Evolutionary conservation across 257 asterid species (phyloP).

Genomic region (Capsicum rhomboideum): DNA sequence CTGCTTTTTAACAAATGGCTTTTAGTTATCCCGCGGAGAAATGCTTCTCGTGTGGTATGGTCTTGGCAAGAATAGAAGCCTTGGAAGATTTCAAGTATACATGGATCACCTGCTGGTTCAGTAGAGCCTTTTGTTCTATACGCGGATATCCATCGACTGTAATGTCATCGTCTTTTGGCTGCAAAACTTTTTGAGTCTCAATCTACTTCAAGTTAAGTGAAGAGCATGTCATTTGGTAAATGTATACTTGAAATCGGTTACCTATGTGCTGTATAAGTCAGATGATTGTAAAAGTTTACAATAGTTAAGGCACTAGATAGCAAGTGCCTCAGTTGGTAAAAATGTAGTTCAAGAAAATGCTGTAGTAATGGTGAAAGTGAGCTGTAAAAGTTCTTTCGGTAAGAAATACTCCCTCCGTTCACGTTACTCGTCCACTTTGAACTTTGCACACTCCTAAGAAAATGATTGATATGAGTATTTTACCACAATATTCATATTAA

Average conservation of each 20-base stretch:
- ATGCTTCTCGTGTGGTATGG: not conserved
- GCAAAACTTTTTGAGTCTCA: no score
- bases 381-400: not conserved
- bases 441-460: no score
- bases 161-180: no score
- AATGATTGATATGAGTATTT: no score
- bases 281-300: not conserved
- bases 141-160: not conserved
- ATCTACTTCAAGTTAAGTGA: no score
- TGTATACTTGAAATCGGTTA: not conserved
- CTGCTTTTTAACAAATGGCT: conserved; percentile 36
- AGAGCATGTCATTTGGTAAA: no score
- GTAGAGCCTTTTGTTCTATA: not conserved
- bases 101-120: not conserved
- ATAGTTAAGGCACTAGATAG: not conserved
- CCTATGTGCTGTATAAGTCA: not conserved
- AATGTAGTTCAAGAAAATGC: not conserved
- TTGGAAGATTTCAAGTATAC: not conserved
- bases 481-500: no score
- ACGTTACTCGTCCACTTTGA: no score
- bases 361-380: not conserved
- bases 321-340: not conserved
- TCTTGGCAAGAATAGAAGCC: not conserved
- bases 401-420: no score
- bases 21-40: conserved; percentile 4